phyloP scores from a whole-genome alignment of 2,329 filamentous ascomycete genomes.

The Dichotomopilus funicola region DNA sequence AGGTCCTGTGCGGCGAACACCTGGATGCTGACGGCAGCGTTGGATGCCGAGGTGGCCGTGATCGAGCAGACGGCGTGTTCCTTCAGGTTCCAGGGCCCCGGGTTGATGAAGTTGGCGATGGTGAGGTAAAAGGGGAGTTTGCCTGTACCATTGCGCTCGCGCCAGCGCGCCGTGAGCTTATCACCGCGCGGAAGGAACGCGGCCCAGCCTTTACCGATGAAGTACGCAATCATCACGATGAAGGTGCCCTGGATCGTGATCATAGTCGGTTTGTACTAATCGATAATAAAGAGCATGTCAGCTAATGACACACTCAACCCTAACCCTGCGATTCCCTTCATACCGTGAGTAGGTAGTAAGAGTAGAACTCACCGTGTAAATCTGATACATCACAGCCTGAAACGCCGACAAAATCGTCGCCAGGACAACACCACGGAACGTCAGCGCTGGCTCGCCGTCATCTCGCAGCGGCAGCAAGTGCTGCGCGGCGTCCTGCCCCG shows the following conservation, averaged over 20 bases:
- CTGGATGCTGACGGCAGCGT: slow-evolving; percentile 35
- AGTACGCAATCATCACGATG: slow-evolving; percentile 52
- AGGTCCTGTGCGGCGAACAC: slow-evolving; percentile 45
- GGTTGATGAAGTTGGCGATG: slow-evolving; percentile 41
- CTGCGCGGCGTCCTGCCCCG: slow-evolving; percentile 43
- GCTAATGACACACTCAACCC: too few species aligned
- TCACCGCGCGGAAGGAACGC: slow-evolving; percentile 46
- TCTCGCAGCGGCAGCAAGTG: slow-evolving; percentile 47
- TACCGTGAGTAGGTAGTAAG: too few species aligned
- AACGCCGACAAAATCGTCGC: slow-evolving; percentile 45
- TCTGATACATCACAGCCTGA: slow-evolving; percentile 49
- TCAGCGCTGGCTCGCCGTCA: slow-evolving; percentile 45
- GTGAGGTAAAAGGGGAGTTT: slow-evolving; percentile 37
- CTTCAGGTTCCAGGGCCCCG: slow-evolving; percentile 46
- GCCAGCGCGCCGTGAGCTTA: slow-evolving; percentile 41
- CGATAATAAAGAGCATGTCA: not conserved
- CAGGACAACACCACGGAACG: slow-evolving; percentile 46
- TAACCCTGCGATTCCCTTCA: too few species aligned
- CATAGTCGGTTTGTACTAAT: slow-evolving; percentile 46
- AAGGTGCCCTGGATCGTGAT: slow-evolving; percentile 47
- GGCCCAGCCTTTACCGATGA: slow-evolving; percentile 45
- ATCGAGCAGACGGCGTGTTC: slow-evolving; percentile 50
- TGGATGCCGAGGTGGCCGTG: slow-evolving; percentile 48
- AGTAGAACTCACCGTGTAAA: slow-evolving; percentile 40
- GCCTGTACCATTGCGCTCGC: slow-evolving; percentile 34